Conservation (phyloP, 805 yeast species). For the Wickerhamomyces mucosus region DNA sequence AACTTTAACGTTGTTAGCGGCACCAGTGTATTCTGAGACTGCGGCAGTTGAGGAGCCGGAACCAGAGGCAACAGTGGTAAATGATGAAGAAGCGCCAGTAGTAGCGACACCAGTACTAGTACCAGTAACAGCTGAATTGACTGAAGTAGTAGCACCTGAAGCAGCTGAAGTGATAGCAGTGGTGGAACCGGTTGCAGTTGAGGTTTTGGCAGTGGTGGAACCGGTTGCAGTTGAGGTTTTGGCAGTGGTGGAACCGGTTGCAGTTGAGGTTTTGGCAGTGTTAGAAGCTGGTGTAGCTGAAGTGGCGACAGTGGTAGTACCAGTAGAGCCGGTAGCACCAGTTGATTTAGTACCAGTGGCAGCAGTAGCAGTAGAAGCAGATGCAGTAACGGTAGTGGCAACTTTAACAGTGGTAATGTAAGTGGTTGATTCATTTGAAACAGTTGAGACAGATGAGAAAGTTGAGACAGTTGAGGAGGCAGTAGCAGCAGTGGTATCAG, state of each 20-base stretch:
- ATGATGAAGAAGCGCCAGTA: slow-evolving; percentile 1
- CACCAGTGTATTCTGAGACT: slow-evolving; percentile 9
- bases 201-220: slow-evolving; percentile 1
- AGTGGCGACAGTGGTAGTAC: not conserved
- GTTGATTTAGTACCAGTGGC: not conserved
- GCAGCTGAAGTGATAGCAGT: slow-evolving; percentile 2
- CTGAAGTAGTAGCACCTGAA: slow-evolving; percentile 2
- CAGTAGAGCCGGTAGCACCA: not conserved
- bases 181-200: slow-evolving; percentile 7
- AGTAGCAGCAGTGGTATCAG: slow-evolving; percentile 4
- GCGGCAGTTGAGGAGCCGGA: slow-evolving; percentile 3
- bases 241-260: not conserved
- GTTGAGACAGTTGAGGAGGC: slow-evolving; percentile 2
- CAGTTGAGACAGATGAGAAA: slow-evolving; percentile 1
- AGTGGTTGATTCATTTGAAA: slow-evolving; percentile 1
- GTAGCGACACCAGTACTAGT: slow-evolving; percentile 1
- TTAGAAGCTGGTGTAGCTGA: slow-evolving; percentile 2
- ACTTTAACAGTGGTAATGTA: not conserved
- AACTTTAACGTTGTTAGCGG: slow-evolving; percentile 16
- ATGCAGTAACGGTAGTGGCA: not conserved
- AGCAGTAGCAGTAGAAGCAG: slow-evolving; percentile 1
- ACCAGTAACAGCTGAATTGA: not conserved
- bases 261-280: not conserved
- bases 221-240: not conserved
- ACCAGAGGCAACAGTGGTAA: slow-evolving; percentile 1